phyloP scores from a whole-genome alignment of 805 yeast species.

The Candida berthetii region DNA sequence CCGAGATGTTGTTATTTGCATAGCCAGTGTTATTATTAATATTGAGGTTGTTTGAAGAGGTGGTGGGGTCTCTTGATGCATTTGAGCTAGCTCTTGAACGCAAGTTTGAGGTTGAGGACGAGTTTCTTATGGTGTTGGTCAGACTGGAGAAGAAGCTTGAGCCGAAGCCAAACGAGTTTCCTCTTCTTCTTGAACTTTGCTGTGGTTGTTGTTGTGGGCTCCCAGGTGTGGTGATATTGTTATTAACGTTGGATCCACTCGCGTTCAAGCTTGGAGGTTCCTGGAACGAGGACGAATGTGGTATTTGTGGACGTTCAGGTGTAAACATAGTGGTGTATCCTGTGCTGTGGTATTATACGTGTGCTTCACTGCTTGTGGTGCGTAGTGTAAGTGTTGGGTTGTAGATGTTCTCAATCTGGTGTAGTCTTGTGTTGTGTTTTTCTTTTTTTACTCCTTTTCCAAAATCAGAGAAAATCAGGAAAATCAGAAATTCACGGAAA shows the following conservation, averaged over 20 bases:
- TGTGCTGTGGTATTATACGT: background rate
- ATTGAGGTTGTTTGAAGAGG: background rate
- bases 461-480: no score
- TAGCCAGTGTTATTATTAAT: background rate
- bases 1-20: no score
- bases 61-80: conserved; percentile 11
- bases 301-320: background rate
- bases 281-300: background rate
- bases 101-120: conserved; percentile 11
- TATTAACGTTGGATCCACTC: background rate
- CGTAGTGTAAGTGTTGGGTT: no score
- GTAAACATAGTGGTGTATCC: background rate
- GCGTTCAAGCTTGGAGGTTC: background rate
- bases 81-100: conserved; percentile 20
- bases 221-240: background rate
- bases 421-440: no score
- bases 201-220: background rate
- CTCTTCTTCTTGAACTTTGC: conserved; percentile 14
- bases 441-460: no score
- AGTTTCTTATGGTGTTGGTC: conserved; percentile 17
- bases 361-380: no score
- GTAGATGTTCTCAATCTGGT: no score
- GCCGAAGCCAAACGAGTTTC: conserved; percentile 21
- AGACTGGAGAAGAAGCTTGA: conserved; percentile 18
- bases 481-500: no score